Evolutionary conservation across 257 asterid species (phyloP), one percentile per base, ranked within the genome.

Genomic region (Ocimum tenuiflorum): DNA sequence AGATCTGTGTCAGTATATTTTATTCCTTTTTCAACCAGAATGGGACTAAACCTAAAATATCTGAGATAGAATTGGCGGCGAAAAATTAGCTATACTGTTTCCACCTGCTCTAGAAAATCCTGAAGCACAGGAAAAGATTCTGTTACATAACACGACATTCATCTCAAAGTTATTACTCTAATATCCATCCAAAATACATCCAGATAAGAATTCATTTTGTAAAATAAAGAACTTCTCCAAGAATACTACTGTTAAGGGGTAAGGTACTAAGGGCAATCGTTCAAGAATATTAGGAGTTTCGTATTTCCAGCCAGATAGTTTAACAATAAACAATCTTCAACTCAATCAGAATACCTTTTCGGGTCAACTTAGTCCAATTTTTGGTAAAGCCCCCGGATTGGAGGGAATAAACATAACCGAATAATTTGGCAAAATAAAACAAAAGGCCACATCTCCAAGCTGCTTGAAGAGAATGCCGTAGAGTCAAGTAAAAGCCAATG

Each of bases 1-100:
- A 59, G 42, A 58, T 35, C 73, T 35, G 70, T 70, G 57, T 65
- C 56, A 65, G 24, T 55, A 59, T 29, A 49, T 41, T 7, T 14
- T 8, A 8, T 65, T 63, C 27, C 27, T 6, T 53, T 52, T 59
- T 71, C 69, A 63, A 69, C 38, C 17, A 31, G 24, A 36, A 35
- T 46, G 65, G 7, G 57, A 31, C 55, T 41, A 51, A 48, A 43
- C 45, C 10, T 36, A 46, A 67, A 36, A 38, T 31, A 51, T 29
- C 17, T 17, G 7, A 12, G 56, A 62, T 38, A 24, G 46, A 60
- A 43, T 33, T 70, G 45, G 45, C 68, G 1, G 8, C 7, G 67
- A 67, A 19, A 0, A 6, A 69, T 18, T 67, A 60, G 12, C 27
- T 60, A 64, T 47, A 22, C 46, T 41, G 20, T 59, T 55, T 49